Evolutionary conservation across 306 rosid genomes (phyloP).

Genomic region (Cajanus cajan): DNA sequence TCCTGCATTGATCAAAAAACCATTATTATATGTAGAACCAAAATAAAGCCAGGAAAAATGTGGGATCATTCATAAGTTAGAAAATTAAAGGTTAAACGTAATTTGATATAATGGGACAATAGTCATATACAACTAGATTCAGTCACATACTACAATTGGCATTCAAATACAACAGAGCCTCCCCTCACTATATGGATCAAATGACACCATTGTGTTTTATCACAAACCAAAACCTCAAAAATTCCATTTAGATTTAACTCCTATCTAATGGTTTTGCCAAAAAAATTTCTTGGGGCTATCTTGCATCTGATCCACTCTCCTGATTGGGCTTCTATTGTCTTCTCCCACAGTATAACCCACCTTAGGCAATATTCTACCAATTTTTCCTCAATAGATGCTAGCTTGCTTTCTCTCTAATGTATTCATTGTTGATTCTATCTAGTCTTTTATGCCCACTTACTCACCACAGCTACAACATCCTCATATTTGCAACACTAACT

Average conservation of each 20-base stretch:
- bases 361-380: not conserved
- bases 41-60: not conserved
- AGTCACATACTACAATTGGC: not conserved
- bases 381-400: not conserved
- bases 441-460: not conserved
- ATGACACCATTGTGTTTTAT: not conserved
- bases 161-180: not conserved
- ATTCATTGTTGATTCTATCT: not conserved
- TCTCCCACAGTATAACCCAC: not conserved
- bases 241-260: not conserved
- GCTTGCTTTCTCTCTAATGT: not conserved
- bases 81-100: not conserved
- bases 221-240: not conserved
- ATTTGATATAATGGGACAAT: not conserved
- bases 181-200: not conserved
- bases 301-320: not conserved
- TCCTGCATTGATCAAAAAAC: constrained; percentile 52
- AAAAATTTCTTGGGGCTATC: not conserved
- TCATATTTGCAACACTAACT: not conserved
- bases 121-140: not conserved
- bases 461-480: not conserved
- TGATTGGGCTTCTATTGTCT: not conserved
- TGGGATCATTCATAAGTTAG: not conserved
- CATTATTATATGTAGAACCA: not conserved
- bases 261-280: not conserved